A percentile compares a stretch with the other conserved stretches of the same genome.
Evolutionary conservation across 257 asterid genomes (phyloP).

Genomic region (Solanum microdontum): DNA sequence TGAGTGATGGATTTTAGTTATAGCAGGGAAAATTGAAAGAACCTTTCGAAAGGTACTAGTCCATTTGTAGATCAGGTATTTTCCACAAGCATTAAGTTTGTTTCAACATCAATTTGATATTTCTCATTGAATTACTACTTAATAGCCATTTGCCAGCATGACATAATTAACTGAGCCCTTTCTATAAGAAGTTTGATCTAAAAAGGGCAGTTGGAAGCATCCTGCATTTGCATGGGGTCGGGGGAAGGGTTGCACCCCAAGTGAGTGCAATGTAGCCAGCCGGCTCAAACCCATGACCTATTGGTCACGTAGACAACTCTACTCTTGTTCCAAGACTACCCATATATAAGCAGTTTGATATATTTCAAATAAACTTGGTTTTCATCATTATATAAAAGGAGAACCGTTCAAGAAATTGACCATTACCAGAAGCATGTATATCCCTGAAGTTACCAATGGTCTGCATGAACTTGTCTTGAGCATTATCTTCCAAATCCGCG

Average conservation of each 20-base stretch:
- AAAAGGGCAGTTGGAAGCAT: background rate
- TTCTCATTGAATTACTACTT: background rate
- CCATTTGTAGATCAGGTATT: background rate
- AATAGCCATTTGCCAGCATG: background rate
- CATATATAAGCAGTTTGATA: background rate
- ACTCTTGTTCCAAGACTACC: background rate
- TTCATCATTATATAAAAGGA: background rate
- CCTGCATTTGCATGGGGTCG: background rate
- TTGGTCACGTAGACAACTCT: background rate
- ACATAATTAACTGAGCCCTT: background rate
- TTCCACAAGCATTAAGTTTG: background rate
- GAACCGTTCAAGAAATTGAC: background rate
- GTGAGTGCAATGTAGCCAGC: background rate
- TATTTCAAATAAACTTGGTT: background rate
- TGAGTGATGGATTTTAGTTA: background rate
- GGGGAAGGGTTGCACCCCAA: background rate
- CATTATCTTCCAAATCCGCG: conserved; percentile 12
- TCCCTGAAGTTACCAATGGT: conserved; percentile 21
- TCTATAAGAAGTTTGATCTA: background rate
- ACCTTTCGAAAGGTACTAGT: background rate
- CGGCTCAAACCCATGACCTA: background rate
- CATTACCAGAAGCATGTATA: conserved; percentile 22
- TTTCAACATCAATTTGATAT: background rate
- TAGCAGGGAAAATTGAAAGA: background rate
- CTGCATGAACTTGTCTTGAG: conserved; percentile 10